Conservation (phyloP, 2,329 filamentous ascomycete species). For the Pseudogymnoascus sp. region DNA sequence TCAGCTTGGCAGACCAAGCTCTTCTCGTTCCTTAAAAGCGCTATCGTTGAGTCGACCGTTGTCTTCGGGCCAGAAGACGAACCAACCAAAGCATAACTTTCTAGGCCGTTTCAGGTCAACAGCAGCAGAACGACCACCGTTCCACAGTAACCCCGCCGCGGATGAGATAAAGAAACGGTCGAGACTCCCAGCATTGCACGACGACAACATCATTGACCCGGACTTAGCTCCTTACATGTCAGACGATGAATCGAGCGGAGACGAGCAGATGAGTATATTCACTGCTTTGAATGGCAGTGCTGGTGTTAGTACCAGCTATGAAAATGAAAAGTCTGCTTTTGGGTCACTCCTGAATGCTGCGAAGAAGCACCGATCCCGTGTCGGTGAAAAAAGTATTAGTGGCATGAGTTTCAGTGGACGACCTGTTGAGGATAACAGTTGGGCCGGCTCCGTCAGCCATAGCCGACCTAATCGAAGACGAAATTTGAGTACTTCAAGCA, state of each 20-base stretch:
- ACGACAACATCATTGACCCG: conserved; percentile 97
- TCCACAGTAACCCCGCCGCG: conserved; percentile 62
- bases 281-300: conserved; percentile 62
- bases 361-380: conserved; percentile 64
- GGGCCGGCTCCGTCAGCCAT: conserved; percentile 49
- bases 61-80: conserved; percentile 72
- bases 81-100: conserved; percentile 81
- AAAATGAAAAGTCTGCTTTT: conserved; percentile 65
- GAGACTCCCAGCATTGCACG: conserved; percentile 84
- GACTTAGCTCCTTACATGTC: conserved; percentile 94
- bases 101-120: conserved; percentile 65
- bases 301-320: conserved; percentile 55
- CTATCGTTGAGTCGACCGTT: conserved; percentile 60
- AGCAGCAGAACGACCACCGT: conserved; percentile 77
- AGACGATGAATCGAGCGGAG: conserved; percentile 84
- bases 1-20: conserved; percentile 81
- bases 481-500: conserved; percentile 78
- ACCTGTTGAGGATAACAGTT: conserved; percentile 53
- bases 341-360: conserved; percentile 63
- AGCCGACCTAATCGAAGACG: conserved; percentile 60
- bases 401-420: conserved; percentile 62
- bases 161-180: conserved; percentile 59
- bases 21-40: conserved; percentile 80
- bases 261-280: conserved; percentile 85
- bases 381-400: conserved; percentile 67